phyloP scores from a whole-genome alignment of 2,329 filamentous ascomycete genomes.

The Dactylellina cionopaga region DNA sequence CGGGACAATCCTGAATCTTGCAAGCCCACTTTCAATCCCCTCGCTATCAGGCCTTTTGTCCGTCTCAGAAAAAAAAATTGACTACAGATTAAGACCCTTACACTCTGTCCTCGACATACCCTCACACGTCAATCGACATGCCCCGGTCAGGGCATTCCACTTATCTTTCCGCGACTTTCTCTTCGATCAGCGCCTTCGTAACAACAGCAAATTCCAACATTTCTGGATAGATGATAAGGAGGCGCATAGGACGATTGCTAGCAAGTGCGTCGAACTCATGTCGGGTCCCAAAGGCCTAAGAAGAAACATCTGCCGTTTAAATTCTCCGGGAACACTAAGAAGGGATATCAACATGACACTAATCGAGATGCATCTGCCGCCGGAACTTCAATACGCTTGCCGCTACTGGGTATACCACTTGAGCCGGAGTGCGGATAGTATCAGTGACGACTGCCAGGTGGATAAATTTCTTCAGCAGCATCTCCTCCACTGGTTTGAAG shows the following conservation, averaged over 20 bases:
- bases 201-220: background rate
- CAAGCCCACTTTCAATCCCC: background rate
- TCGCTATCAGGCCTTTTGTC: background rate
- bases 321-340: conserved; percentile 44
- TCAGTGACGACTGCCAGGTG: conserved; percentile 56
- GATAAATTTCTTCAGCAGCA: conserved; percentile 58
- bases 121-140: background rate
- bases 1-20: conserved; percentile 11
- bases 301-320: conserved; percentile 57
- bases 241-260: background rate
- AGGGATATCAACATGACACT: conserved; percentile 47
- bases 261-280: background rate
- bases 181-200: background rate
- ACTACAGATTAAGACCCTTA: background rate
- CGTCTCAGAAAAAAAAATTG: background rate
- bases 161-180: conserved; percentile 36
- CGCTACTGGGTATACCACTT: conserved; percentile 60
- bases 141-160: conserved; percentile 15
- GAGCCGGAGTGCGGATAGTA: conserved; percentile 56
- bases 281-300: conserved; percentile 48
- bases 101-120: conserved; percentile 24
- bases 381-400: no score
- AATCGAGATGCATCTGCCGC: conserved; percentile 57
- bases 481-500: conserved; percentile 61
- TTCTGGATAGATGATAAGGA: conserved; percentile 3